phyloP scores from a whole-genome alignment of 1,139 yeast species.

The Pichia inconspicua region DNA sequence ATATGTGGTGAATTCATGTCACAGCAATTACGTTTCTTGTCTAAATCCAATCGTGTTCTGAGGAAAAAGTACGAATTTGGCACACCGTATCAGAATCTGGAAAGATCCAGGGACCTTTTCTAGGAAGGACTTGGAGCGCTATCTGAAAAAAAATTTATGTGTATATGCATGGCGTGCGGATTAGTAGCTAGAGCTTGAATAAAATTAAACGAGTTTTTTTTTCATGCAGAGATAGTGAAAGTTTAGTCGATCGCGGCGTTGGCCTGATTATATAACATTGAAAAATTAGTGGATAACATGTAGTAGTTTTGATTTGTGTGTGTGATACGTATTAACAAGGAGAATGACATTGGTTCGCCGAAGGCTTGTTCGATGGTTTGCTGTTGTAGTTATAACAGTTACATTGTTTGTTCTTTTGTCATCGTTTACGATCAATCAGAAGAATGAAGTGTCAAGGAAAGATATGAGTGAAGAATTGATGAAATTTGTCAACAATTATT shows the following conservation, averaged over 20 bases:
- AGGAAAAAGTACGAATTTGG: not conserved
- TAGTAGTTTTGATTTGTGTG: too few species aligned
- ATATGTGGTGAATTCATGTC: constrained; percentile 21
- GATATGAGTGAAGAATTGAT: not conserved
- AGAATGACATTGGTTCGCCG: not conserved
- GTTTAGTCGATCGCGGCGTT: too few species aligned
- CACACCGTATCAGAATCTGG: not conserved
- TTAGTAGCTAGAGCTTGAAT: too few species aligned
- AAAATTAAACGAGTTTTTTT: too few species aligned
- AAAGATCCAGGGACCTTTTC: not conserved
- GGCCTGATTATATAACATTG: too few species aligned
- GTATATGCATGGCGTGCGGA: too few species aligned
- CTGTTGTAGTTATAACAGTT: not conserved
- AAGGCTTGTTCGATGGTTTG: not conserved
- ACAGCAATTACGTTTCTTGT: constrained; percentile 20
- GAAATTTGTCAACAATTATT: not conserved
- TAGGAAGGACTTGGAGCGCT: too few species aligned
- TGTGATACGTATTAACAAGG: not conserved
- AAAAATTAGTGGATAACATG: too few species aligned
- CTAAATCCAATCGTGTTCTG: not conserved
- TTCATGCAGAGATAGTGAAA: too few species aligned
- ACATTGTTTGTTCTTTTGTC: not conserved
- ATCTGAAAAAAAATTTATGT: not conserved
- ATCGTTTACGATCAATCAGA: not conserved
- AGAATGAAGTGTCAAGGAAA: not conserved